Base-by-base conservation (phyloP, 1,139 yeast genomes). In the Candida glucosophila region DNA sequence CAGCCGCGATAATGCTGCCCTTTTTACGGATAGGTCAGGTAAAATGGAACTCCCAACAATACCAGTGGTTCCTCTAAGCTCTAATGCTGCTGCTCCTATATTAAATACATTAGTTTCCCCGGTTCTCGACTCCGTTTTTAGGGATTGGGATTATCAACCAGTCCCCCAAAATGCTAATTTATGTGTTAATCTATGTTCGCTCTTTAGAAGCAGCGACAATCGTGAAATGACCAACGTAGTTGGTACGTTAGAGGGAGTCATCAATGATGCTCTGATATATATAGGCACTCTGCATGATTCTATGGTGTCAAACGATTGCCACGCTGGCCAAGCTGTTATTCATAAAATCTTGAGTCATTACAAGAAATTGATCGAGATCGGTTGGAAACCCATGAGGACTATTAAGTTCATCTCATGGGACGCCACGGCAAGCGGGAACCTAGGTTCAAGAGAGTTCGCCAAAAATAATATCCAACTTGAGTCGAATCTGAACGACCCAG, bases 391-490 rank as follows among this genome's bases (percentile, higher is more conserved):
- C 1, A 42, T 63, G 23, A 45, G 71, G 23, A 57, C 51, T 16
- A 58, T 64, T 20, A 51, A 53, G 29, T 62, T 64, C 39, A 47
- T 63, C 4, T 58, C 67, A 2, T 63, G 67, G 64, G 71, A 64
- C 37, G 67, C 62, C 2, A 42, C 59, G 11, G 37, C 48, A 17
- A 52, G 50, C 29, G 64, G 65, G 3, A 39, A 51, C 12, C 29
- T 55, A 10, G 69, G 69, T 1, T 44, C 62, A 1, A 48, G 47
- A 26, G 29, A 37, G 4, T 27, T 43, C 3, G 26, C 25, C 2
- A 37, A 43, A 11, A n/a, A n/a, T 4, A n/a, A n/a, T n/a, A n/a
- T n/a, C n/a, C n/a, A n/a, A n/a, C n/a, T n/a, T n/a, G n/a, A n/a
- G n/a, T 46, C 51, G 26, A 43, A 38, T 23, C 21, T 34, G 6